Evolutionary conservation across 495 filamentous ascomycete species (phyloP).

Genomic region (Penicillium dipodomyicola): DNA sequence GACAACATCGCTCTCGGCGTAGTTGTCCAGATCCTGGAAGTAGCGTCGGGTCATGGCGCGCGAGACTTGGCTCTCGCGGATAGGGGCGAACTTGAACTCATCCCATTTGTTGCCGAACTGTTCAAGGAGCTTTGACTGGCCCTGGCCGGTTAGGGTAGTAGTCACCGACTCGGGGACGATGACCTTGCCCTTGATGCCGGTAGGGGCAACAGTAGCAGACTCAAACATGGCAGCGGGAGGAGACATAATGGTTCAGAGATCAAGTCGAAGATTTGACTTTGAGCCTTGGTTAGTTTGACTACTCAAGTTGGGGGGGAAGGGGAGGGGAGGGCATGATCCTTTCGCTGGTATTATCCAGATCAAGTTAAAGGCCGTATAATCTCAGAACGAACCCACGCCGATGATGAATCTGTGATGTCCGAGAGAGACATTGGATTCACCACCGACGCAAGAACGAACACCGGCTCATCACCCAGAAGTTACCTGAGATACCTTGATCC

Average conservation of each 20-base stretch:
- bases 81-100: constrained; percentile 75
- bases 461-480: constrained; percentile 62
- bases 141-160: constrained; percentile 34
- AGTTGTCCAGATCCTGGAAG: constrained; percentile 83
- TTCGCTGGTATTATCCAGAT: constrained; percentile 99
- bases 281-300: constrained; percentile 32
- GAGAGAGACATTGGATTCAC: constrained; percentile 5
- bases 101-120: constrained; percentile 69
- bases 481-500: constrained; percentile 66
- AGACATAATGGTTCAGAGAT: constrained; percentile 61
- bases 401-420: constrained; percentile 8
- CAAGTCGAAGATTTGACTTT: constrained; percentile 41
- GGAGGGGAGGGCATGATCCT: constrained; percentile 76
- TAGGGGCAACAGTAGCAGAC: constrained; percentile 35
- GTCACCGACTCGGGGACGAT: constrained; percentile 39
- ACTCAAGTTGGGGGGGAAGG: constrained; percentile 29
- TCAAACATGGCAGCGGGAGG: constrained; percentile 63
- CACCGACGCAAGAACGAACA: constrained; percentile 53
- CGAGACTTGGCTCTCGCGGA: constrained; percentile 86
- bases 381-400: constrained; percentile 67
- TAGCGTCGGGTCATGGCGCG: constrained; percentile 91
- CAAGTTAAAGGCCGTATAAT: constrained; percentile 95
- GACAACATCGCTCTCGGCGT: constrained; percentile 88
- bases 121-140: constrained; percentile 53
- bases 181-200: constrained; percentile 49